A percentile compares a stretch with the other conserved stretches of the same genome.
Conservation (phyloP, 345 rosid species). For the Eucalyptus marginata region DNA sequence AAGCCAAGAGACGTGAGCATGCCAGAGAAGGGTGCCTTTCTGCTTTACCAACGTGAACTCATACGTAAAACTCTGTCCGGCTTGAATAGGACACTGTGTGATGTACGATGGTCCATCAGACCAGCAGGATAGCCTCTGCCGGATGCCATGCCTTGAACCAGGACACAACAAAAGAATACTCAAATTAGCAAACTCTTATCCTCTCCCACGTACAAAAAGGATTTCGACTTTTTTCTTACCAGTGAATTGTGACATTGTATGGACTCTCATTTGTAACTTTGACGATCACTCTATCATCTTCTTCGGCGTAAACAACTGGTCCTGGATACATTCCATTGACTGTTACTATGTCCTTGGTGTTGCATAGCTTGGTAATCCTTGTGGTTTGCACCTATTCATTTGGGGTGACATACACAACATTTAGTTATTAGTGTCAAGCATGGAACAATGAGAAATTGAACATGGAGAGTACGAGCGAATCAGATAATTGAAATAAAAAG, state of each 20-base stretch:
- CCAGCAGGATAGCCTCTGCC: slow-evolving; percentile 81
- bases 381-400: slow-evolving; percentile 41
- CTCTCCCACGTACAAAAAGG: neutral
- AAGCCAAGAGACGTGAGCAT: slow-evolving; percentile 90
- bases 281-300: slow-evolving; percentile 57
- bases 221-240: slow-evolving; percentile 14
- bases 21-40: slow-evolving; percentile 80
- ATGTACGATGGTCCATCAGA: slow-evolving; percentile 85
- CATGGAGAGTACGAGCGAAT: neutral
- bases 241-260: slow-evolving; percentile 69
- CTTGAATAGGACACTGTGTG: slow-evolving; percentile 78
- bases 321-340: slow-evolving; percentile 73
- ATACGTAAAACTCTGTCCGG: slow-evolving; percentile 65
- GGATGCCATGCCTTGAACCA: slow-evolving; percentile 65
- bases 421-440: neutral
- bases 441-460: neutral
- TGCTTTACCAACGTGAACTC: slow-evolving; percentile 61
- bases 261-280: slow-evolving; percentile 67
- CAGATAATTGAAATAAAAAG: neutral
- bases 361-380: slow-evolving; percentile 51
- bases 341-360: slow-evolving; percentile 45
- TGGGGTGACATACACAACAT: neutral
- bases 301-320: slow-evolving; percentile 59
- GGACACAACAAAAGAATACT: neutral
- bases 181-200: neutral